Evolutionary conservation across 2,329 filamentous ascomycete species (phyloP).

Genomic region (Arthroderma uncinatum): DNA sequence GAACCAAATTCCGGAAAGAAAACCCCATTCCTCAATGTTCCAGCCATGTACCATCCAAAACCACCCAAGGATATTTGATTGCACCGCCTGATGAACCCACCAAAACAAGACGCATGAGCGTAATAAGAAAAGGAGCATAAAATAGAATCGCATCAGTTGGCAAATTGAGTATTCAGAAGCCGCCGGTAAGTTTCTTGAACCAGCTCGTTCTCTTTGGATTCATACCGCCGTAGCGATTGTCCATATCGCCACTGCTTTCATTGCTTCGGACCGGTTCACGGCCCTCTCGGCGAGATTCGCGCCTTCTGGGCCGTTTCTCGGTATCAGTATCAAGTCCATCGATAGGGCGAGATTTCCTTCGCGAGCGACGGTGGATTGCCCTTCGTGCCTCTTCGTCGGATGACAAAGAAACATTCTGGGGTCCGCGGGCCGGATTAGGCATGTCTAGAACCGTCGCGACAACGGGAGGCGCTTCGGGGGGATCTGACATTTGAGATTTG

Average conservation of each 20-base stretch:
- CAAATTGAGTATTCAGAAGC: not conserved
- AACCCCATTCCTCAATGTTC: not conserved
- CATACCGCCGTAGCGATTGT: constrained; percentile 17
- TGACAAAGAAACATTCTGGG: constrained; percentile 28
- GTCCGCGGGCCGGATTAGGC: constrained; percentile 21
- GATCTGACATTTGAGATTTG: constrained; percentile 37
- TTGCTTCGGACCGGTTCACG: constrained; percentile 29
- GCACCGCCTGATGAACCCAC: not conserved
- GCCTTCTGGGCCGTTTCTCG: constrained; percentile 25
- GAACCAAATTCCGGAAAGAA: not conserved
- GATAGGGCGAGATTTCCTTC: constrained; percentile 32
- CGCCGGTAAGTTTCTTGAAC: constrained; percentile 34
- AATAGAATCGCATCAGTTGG: not conserved
- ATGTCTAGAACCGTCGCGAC: constrained; percentile 37
- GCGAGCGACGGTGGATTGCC: constrained; percentile 28
- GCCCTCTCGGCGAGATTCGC: constrained; percentile 23
- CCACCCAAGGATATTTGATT: not conserved
- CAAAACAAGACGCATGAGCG: not conserved
- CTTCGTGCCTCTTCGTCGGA: constrained; percentile 35
- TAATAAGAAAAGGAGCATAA: not conserved
- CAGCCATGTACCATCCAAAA: constrained; percentile 1
- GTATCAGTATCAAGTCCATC: constrained; percentile 32
- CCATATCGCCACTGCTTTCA: constrained; percentile 32
- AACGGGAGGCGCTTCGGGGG: constrained; percentile 38
- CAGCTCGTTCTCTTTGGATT: constrained; percentile 31